Evolutionary conservation across 1,284 basidiomycete genomes (phyloP).

Genomic region (Volvariella surrecta): DNA sequence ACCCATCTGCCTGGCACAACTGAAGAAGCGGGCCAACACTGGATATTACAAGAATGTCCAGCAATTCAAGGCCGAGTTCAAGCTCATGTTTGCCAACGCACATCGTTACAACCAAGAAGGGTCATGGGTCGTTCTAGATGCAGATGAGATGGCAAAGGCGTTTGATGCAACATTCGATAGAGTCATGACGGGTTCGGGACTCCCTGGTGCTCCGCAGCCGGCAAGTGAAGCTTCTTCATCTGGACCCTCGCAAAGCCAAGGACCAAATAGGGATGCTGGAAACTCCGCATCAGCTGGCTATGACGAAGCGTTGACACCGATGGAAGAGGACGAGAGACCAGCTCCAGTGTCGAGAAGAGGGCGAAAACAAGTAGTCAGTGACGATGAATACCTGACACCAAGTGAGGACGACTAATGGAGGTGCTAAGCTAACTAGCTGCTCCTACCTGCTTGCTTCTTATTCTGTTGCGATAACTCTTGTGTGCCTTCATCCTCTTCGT

Average conservation of each 20-base stretch:
- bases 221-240: conserved; percentile 18
- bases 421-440: no score
- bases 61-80: conserved; percentile 75
- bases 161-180: conserved; percentile 62
- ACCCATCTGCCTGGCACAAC: conserved; percentile 84
- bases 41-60: conserved; percentile 72
- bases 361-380: conserved; percentile 60
- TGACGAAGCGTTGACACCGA: conserved; percentile 62
- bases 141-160: conserved; percentile 85
- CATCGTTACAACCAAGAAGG: conserved; percentile 85
- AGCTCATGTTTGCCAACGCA: conserved; percentile 90
- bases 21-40: conserved; percentile 76
- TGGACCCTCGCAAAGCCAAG: conserved; percentile 3
- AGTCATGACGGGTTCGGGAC: conserved; percentile 50
- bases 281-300: conserved; percentile 33
- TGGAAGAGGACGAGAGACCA: conserved; percentile 67
- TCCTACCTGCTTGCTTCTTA: no score
- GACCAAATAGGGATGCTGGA: conserved; percentile 18
- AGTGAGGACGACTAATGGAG: conserved; percentile 48
- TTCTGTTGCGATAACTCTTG: no score
- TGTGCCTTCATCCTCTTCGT: no score
- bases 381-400: conserved; percentile 64
- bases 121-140: conserved; percentile 91
- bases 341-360: conserved; percentile 41
- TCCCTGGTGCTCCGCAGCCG: conserved; percentile 59